Conservation (phyloP, 164 flowering plant species). For the Dillenia suffruticosa region DNA sequence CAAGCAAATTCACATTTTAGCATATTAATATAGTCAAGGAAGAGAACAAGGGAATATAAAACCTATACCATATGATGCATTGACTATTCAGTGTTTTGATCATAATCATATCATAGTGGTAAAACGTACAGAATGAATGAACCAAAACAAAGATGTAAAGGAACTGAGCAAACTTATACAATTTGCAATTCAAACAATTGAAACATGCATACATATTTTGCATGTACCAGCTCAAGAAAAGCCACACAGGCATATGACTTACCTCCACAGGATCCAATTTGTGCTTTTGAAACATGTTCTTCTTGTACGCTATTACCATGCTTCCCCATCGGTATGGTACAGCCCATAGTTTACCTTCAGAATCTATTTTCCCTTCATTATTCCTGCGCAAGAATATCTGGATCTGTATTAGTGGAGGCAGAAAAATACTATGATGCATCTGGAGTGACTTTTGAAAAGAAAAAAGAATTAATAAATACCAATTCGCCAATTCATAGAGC, state of each 20-base stretch:
- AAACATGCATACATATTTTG: too few relatives aligned
- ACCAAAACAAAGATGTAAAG: too few relatives aligned
- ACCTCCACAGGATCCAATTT: conserved; percentile 85
- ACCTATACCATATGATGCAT: too few relatives aligned
- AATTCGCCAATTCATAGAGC: neutral
- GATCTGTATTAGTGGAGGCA: conserved; percentile 27
- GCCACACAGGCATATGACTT: neutral
- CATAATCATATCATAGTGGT: too few relatives aligned
- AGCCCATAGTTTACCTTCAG: conserved; percentile 76
- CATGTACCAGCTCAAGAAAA: too few relatives aligned
- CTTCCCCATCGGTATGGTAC: conserved; percentile 97
- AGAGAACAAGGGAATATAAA: too few relatives aligned
- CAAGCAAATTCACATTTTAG: too few relatives aligned
- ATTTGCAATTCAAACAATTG: too few relatives aligned
- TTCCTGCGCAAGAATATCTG: conserved; percentile 91
- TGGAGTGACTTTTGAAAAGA: neutral
- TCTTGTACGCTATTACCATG: conserved; percentile 94
- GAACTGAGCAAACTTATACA: too few relatives aligned
- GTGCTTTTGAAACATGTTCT: conserved; percentile 63
- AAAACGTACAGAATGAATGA: too few relatives aligned
- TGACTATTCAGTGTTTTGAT: too few relatives aligned
- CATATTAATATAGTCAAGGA: too few relatives aligned
- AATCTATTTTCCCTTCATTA: conserved; percentile 53
- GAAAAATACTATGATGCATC: neutral
- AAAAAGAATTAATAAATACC: neutral